These are phyloP conservation scores for Bretschneidera sinensis DNA, from an alignment of 345 rosid genomes.

Conservation along the genomic window DNA sequence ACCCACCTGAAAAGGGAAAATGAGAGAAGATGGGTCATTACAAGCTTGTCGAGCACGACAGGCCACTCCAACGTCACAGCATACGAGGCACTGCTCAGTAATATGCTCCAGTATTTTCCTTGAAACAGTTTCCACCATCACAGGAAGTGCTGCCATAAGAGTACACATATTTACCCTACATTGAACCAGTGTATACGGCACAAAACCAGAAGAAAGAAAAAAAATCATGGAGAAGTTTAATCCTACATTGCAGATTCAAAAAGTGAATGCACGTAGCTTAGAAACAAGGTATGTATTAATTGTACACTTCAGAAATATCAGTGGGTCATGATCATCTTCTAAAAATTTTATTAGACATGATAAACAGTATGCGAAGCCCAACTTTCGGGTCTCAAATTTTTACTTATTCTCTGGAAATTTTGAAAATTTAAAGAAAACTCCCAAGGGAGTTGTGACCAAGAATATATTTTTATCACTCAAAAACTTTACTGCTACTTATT, in stretches of 20 bases:
- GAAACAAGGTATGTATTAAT: too few relatives aligned
- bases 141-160: conserved; percentile 67
- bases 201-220: neutral
- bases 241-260: neutral
- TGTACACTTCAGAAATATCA: too few relatives aligned
- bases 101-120: conserved; percentile 83
- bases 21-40: conserved; percentile 81
- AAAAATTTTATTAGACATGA: too few relatives aligned
- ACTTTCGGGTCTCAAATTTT: too few relatives aligned
- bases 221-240: neutral
- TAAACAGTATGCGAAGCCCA: too few relatives aligned
- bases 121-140: conserved; percentile 72
- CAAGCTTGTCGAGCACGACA: conserved; percentile 90
- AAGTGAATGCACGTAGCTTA: too few relatives aligned
- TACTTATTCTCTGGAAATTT: too few relatives aligned
- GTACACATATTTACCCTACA: conserved; percentile 16
- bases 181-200: conserved; percentile 9
- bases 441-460: too few relatives aligned
- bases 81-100: conserved; percentile 75
- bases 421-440: too few relatives aligned
- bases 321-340: too few relatives aligned
- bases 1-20: conserved; percentile 91
- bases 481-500: too few relatives aligned
- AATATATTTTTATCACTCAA: too few relatives aligned
- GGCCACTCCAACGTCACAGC: conserved; percentile 92